Base-by-base conservation (phyloP, 192 early-diverging fungal genomes). In the Globomyces pollinis-pini region DNA sequence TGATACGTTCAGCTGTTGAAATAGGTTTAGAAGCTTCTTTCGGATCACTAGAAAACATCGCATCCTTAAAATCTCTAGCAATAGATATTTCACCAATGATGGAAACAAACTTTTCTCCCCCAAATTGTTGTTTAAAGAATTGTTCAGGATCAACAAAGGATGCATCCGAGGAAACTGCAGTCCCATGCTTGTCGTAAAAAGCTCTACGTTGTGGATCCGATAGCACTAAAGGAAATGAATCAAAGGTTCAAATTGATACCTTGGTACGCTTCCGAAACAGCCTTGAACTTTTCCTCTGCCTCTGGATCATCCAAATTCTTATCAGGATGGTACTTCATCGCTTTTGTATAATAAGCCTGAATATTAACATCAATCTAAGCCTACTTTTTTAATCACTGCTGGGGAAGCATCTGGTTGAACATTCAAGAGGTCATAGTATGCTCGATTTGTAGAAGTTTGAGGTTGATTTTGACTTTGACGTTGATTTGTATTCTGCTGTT, bases 11-110 rank as follows among this genome's bases (percentile, higher is more conserved):
- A 15, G 78, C 38, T 38, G 38, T n/a, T 21, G 55, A 15, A n/a
- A 57, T 39, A 30, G 31, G 18, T 9, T 16, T 39, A 20, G 23
- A 36, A 84, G 81, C 30, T 84, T 76, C 55, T 77, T 26, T 13
- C 16, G 38, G 24, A n/a, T 26, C 55, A 41, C 38, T 75, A n/a
- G n/a, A n/a, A n/a, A n/a, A n/a, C 60, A 90, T 64, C 24, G 88
- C 89, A 39, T 91, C 87, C 45, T 82, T 83, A 72, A 99, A 91
- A 59, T 97, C 94, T 44, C 84, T 75, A 30, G 91, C 93, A 61
- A 99, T 94, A 16, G 90, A 93, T 50, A 99, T 91, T 64, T 97
- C 96, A 29, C 96, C 96, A 71, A 99, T 94, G 67, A 97, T 87
- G 69, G 90, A 87, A n/a, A 88, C 81, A 77, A 99, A 99, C 44